Base-by-base conservation (phyloP, 176 grass and related monocot species). In the Carex cristatella region DNA sequence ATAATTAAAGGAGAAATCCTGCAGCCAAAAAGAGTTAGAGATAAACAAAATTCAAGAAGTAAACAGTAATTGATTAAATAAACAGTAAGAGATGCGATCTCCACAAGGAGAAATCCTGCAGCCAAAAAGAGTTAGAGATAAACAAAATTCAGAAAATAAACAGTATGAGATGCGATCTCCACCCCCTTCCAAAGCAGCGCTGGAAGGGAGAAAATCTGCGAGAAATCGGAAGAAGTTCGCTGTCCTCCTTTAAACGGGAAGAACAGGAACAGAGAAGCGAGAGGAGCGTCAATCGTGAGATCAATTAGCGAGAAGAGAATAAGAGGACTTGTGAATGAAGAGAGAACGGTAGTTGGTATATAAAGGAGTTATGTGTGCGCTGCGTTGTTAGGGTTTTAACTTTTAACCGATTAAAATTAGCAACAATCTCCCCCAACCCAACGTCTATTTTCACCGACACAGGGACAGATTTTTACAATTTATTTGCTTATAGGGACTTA, bases 11-110 rank as follows among this genome's bases (percentile, higher is more conserved):
- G 28, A 58, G 28, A 55, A 88, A 79, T 55, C 82, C 71, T 88
- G 71, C 81, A 79, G 28, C 5, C 42, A 79, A 77, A 31, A 68
- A 66, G 38, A 9, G 48, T 88, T 79, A 84, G 86, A 40, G 38
- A 78, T 14, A 55, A 79, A 70, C 54, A 84, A 61, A 73, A 53
- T 15, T 16, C 42, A 42, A 66, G 15, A 65, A 83, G 70, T 66
- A 54, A 69, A 59, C 40, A 60, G 67, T 65, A 14, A 40, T 23
- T 23, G 23, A 23, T 23, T 23, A 23, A 83, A 81, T 66, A 54
- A 69, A 59, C 40, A 60, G 67, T 65, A 14, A 40, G 16, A 18
- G 14, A 86, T 37, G 18, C 28, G 44, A 69, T 65, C 8, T 79
- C 32, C 14, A 30, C 51, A 37, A 37, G 35, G 35, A 37, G 35